phyloP scores from a whole-genome alignment of 352 stramenopile species.

The Globisporangium paddicum region DNA sequence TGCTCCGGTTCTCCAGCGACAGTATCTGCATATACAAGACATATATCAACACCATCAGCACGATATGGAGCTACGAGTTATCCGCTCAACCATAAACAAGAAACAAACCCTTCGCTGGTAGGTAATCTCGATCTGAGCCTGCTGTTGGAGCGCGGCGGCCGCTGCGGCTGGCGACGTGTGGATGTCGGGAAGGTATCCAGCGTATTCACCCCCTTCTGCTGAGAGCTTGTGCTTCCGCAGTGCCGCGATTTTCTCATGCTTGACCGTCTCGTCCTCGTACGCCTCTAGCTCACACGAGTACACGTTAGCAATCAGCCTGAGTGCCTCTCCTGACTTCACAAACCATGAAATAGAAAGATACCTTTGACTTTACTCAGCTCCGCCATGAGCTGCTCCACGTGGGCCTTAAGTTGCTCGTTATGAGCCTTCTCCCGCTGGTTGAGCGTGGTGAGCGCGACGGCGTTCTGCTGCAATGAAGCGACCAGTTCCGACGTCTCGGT shows the following conservation, averaged over 20 bases:
- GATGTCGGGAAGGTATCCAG: slow-evolving; percentile 40
- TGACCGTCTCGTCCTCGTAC: slow-evolving; percentile 37
- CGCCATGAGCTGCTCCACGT: slow-evolving; percentile 27
- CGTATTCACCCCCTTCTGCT: slow-evolving; percentile 10
- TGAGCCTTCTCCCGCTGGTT: slow-evolving; percentile 49
- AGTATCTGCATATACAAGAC: slow-evolving; percentile 53
- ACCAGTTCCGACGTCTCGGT: slow-evolving; percentile 26
- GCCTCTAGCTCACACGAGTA: slow-evolving; percentile 21
- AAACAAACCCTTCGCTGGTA: slow-evolving; percentile 54
- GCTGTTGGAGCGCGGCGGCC: slow-evolving; percentile 47
- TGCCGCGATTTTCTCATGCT: slow-evolving; percentile 37
- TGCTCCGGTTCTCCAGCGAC: slow-evolving; percentile 51
- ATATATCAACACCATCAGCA: background rate
- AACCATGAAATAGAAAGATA: background rate
- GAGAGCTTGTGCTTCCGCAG: slow-evolving; percentile 22
- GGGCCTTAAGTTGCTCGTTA: slow-evolving; percentile 29
- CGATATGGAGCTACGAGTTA: background rate
- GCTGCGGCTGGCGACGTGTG: slow-evolving; percentile 19
- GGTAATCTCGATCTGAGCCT: slow-evolving; percentile 61
- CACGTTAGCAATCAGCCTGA: background rate
- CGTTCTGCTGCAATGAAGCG: slow-evolving; percentile 41
- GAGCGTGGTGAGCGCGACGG: slow-evolving; percentile 28
- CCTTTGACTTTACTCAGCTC: slow-evolving; percentile 35
- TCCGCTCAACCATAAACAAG: no score
- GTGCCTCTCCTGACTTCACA: background rate